phyloP scores from a whole-genome alignment of 371 early-diverging fungal species.

The Mucor racemosus region DNA sequence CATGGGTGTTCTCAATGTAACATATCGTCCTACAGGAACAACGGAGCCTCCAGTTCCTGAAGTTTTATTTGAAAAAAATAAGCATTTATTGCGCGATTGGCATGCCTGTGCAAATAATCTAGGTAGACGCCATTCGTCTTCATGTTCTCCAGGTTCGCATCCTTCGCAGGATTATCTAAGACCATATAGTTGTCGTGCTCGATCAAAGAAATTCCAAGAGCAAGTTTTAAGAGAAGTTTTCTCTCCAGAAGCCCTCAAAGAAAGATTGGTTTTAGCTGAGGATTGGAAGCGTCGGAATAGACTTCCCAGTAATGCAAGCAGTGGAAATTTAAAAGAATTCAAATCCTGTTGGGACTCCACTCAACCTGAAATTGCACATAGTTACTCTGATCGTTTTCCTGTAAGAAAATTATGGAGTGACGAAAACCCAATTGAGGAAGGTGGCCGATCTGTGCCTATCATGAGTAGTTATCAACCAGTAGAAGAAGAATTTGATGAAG shows the following conservation, averaged over 20 bases:
- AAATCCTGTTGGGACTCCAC: slow-evolving; percentile 5
- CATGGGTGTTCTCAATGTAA: slow-evolving; percentile 92
- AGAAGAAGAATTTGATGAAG: neutral
- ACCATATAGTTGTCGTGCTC: neutral
- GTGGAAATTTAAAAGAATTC: neutral
- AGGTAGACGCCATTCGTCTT: slow-evolving; percentile 15
- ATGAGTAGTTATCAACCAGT: slow-evolving; percentile 8
- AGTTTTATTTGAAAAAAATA: slow-evolving; percentile 81
- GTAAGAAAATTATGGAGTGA: slow-evolving; percentile 9
- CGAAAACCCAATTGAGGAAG: slow-evolving; percentile 21
- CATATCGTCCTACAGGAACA: slow-evolving; percentile 57
- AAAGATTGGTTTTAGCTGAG: slow-evolving; percentile 53
- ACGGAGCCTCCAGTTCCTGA: slow-evolving; percentile 53
- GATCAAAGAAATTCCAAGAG: slow-evolving; percentile 54
- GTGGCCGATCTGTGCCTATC: slow-evolving; percentile 32
- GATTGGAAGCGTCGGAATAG: slow-evolving; percentile 34
- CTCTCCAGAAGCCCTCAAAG: slow-evolving; percentile 69
- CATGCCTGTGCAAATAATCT: slow-evolving; percentile 29
- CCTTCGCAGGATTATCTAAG: slow-evolving; percentile 5
- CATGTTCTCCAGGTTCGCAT: slow-evolving; percentile 17
- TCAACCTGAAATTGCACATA: slow-evolving; percentile 15
- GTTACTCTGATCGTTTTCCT: slow-evolving; percentile 17
- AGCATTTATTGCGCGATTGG: slow-evolving; percentile 69
- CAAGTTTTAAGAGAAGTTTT: slow-evolving; percentile 79
- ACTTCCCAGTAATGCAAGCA: neutral